Percentiles rank a stretch among this genome's conserved stretches.
Conservation (phyloP, 352 stramenopile species). For the Phytopythium boreale region DNA sequence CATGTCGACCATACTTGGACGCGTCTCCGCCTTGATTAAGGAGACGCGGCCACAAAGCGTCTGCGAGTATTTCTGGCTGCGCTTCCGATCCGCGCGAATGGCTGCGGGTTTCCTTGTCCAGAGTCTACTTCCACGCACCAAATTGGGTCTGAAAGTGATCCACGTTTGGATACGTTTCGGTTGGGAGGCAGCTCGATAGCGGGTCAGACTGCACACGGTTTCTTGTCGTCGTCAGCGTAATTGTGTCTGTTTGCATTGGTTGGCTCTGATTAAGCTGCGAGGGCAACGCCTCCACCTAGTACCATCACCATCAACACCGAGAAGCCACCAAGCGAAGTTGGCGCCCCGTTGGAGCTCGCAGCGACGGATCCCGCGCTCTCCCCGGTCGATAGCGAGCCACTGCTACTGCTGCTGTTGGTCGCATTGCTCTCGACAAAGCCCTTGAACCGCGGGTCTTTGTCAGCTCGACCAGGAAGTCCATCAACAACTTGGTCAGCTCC, state of each 20-base stretch:
- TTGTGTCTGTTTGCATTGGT: too few relatives aligned
- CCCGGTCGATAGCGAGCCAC: neutral
- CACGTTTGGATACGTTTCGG: too few relatives aligned
- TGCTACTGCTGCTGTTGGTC: neutral
- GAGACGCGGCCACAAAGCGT: too few relatives aligned
- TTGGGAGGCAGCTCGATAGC: too few relatives aligned
- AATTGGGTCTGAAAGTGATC: too few relatives aligned
- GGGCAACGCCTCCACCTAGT: neutral
- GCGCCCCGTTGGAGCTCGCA: neutral
- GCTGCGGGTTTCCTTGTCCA: too few relatives aligned
- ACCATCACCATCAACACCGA: neutral
- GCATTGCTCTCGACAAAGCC: conserved; percentile 1
- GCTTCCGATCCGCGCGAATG: too few relatives aligned
- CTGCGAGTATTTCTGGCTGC: neutral
- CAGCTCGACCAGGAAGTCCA: conserved; percentile 7
- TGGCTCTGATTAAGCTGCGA: neutral
- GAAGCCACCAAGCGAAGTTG: neutral
- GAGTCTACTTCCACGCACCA: too few relatives aligned
- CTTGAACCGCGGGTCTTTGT: conserved; percentile 8
- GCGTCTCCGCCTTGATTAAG: too few relatives aligned
- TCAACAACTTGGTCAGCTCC: conserved; percentile 28
- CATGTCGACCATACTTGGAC: too few relatives aligned
- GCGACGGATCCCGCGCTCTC: neutral
- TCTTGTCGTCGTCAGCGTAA: too few relatives aligned
- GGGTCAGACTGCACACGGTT: too few relatives aligned